Evolutionary conservation across 768 basidiomycete genomes (phyloP), one percentile per base, ranked within the genome.

Genomic region (Hortiboletus flavorubellus): DNA sequence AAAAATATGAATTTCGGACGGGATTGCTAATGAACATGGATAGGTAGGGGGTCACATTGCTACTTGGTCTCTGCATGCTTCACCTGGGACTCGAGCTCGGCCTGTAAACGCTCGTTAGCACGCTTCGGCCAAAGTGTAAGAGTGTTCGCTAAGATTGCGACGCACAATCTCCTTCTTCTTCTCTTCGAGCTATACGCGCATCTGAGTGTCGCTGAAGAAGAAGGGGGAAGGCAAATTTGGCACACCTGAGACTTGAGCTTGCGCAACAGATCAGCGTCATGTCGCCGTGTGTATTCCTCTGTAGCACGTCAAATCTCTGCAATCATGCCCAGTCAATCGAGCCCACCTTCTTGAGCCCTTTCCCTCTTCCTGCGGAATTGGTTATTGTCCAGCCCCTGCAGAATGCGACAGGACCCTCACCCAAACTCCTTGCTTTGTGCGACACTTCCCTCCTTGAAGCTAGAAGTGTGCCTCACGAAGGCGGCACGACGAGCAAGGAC

Each of bases 231-330:
- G 26, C 1, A 30, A 12, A 11, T 34, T 37, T 0, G 15, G 63
- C 80, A 23, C 53, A 87, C 88, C 76, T 80, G 61, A 15, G 69
- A 73, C 72, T 66, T 80, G 68, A 90, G 67, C 71, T 87, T 88
- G 63, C 75, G 71, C 40, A 90, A 64, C 51, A 82, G 76, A 61
- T 78, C 80, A 12, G 69, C 63, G 54, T 89, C 88, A 52, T 84
- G 84, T 55, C 73, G 68, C 52, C 79, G 83, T 45, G 79, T 75
- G 59, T 84, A 89, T 72, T 87, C 79, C 54, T 87, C 88, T 90
- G 59, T 35, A 45, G 21, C 49, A 18, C 18, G 56, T 62, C 15
- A 63, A n/a, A 34, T 49, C 8, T 8, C 21, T 40, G 6, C 5
- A 15, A 6, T 11, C 21, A 33, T 49, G 15, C 26, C n/a, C n/a